Evolutionary conservation across 2,329 filamentous ascomycete species (phyloP).

Genomic region (Pezicula radicicola): DNA sequence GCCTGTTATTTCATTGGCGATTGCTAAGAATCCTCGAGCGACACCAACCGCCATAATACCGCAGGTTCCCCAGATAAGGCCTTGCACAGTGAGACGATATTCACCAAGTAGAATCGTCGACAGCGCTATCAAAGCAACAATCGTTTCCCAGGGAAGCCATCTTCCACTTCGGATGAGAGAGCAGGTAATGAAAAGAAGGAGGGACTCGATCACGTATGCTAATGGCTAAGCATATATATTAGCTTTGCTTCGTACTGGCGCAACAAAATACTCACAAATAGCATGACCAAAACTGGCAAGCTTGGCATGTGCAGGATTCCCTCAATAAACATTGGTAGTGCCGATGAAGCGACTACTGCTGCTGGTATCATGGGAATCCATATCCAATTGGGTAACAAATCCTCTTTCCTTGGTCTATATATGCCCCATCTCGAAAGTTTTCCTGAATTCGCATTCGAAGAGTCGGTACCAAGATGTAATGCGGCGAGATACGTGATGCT

Average conservation of each 20-base stretch:
- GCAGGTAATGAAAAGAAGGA: slow-evolving; percentile 14
- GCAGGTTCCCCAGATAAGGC: slow-evolving; percentile 16
- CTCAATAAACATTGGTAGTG: slow-evolving; percentile 21
- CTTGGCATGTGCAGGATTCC: slow-evolving; percentile 23
- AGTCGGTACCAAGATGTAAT: slow-evolving; percentile 3
- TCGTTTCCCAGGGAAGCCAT: slow-evolving; percentile 13
- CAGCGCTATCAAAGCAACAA: slow-evolving; percentile 9
- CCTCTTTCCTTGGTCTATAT: slow-evolving; percentile 5
- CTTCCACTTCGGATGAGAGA: slow-evolving; percentile 9
- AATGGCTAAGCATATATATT: slow-evolving; percentile 14
- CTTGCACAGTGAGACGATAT: slow-evolving; percentile 24
- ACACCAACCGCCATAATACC: slow-evolving; percentile 17
- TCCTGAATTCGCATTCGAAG: background rate
- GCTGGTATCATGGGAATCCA: slow-evolving; percentile 18
- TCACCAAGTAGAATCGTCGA: slow-evolving; percentile 19
- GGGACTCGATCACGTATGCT: slow-evolving; percentile 16
- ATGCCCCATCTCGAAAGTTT: slow-evolving; percentile 6
- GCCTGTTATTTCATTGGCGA: slow-evolving; percentile 13
- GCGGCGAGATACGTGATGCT: slow-evolving; percentile 10
- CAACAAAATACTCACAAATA: slow-evolving; percentile 18
- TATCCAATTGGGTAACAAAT: slow-evolving; percentile 2
- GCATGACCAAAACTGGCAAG: slow-evolving; percentile 22
- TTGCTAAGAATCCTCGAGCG: slow-evolving; percentile 15
- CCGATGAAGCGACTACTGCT: slow-evolving; percentile 15
- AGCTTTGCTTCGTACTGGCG: background rate